These are phyloP conservation scores for Botryobasidium botryosum DNA, from an alignment of 768 basidiomycete genomes.

Conservation along the genomic window DNA sequence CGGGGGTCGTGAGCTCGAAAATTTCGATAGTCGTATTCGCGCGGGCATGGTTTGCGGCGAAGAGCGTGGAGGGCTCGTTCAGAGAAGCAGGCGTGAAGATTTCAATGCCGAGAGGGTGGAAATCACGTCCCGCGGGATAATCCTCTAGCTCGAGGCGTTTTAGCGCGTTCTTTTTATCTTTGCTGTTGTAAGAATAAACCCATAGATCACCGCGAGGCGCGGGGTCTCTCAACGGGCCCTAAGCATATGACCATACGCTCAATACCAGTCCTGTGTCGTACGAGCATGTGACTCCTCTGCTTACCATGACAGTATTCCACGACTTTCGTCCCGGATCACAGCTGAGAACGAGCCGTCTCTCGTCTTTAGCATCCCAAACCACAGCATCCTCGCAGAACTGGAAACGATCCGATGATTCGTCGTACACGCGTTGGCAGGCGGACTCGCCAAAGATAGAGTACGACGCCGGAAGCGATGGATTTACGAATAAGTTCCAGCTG, in stretches of 20 bases:
- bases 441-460: constrained; percentile 36
- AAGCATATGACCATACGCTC: constrained; percentile 22
- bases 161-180: constrained; percentile 20
- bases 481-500: constrained; percentile 28
- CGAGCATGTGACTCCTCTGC: not conserved
- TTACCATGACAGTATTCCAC: constrained; percentile 49
- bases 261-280: not conserved
- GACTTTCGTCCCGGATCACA: constrained; percentile 38
- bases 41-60: constrained; percentile 53
- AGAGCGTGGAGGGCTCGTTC: constrained; percentile 34
- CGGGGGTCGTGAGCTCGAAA: constrained; percentile 34
- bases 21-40: constrained; percentile 47
- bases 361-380: constrained; percentile 36
- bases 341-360: constrained; percentile 22
- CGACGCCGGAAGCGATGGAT: constrained; percentile 28
- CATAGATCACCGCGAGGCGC: constrained; percentile 43
- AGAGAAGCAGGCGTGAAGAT: constrained; percentile 24
- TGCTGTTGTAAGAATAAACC: constrained; percentile 26
- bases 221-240: constrained; percentile 47
- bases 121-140: constrained; percentile 42
- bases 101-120: constrained; percentile 56
- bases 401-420: constrained; percentile 22
- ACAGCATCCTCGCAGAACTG: constrained; percentile 47
- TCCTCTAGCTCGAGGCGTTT: constrained; percentile 26
- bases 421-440: constrained; percentile 29